These are phyloP conservation scores for Candida maltosa DNA, from an alignment of 805 yeast genomes.

Conservation along the genomic window DNA sequence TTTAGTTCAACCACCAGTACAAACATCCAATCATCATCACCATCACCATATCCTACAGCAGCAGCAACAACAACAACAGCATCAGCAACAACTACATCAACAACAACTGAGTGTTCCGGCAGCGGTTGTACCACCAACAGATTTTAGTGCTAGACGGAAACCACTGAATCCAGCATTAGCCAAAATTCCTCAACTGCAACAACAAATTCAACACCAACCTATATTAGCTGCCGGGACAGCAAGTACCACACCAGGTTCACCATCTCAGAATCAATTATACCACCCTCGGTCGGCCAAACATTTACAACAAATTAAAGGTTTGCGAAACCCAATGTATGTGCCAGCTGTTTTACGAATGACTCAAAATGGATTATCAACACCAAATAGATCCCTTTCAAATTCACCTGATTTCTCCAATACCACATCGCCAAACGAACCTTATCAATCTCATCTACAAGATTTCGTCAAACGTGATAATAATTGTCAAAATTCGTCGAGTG, in stretches of 20 bases:
- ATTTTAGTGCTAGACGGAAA: conserved; percentile 6
- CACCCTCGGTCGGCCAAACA: conserved; percentile 20
- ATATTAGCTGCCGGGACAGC: conserved; percentile 1
- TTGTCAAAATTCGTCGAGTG: conserved; percentile 10
- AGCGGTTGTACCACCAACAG: conserved; percentile 22
- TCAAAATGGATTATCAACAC: conserved; percentile 8
- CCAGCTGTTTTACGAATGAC: conserved; percentile 79
- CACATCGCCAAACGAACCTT: conserved; percentile 4
- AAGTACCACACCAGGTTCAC: conserved; percentile 2
- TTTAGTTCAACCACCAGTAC: too few relatives aligned
- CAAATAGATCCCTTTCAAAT: conserved; percentile 9
- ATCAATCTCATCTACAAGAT: conserved; percentile 4
- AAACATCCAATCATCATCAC: neutral
- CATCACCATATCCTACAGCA: conserved; percentile 1
- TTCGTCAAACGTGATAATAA: neutral
- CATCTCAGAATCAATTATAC: conserved; percentile 6
- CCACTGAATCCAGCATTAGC: conserved; percentile 7
- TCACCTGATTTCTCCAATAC: conserved; percentile 8
- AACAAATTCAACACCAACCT: conserved; percentile 4
- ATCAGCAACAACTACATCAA: neutral
- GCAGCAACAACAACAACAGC: conserved; percentile 1
- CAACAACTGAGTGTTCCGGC: conserved; percentile 13
- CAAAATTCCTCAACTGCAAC: conserved; percentile 2
- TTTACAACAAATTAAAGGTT: conserved; percentile 71
- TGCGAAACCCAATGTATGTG: conserved; percentile 80